Evolutionary conservation across 23 red algal genomes (phyloP).

Genomic region (Gracilaria gracilis): DNA sequence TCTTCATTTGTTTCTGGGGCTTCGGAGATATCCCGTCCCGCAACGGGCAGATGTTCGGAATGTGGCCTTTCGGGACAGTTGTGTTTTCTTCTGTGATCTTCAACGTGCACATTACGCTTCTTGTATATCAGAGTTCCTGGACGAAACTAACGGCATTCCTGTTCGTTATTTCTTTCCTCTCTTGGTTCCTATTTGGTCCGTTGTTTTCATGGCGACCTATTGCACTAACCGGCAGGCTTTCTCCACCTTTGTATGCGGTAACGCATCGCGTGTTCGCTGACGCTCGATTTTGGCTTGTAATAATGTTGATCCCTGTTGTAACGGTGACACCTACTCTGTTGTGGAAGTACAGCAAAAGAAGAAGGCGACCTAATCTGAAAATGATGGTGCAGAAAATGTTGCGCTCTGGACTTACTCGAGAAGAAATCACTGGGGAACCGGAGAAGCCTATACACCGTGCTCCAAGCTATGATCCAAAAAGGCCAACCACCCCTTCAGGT

Average conservation of each 20-base stretch:
- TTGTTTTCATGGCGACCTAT: constrained; percentile 64
- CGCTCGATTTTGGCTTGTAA: constrained; percentile 72
- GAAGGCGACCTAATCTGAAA: constrained; percentile 70
- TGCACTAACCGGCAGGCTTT: constrained; percentile 42
- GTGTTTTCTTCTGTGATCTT: constrained; percentile 65
- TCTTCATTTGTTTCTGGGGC: constrained; percentile 71
- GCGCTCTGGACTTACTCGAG: constrained; percentile 61
- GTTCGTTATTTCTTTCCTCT: constrained; percentile 54
- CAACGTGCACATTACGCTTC: constrained; percentile 54
- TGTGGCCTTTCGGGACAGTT: constrained; percentile 70
- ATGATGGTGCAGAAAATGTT: constrained; percentile 67
- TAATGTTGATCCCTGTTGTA: constrained; percentile 50
- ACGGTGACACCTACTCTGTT: constrained; percentile 56
- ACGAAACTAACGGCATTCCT: constrained; percentile 49
- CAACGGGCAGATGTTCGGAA: constrained; percentile 75
- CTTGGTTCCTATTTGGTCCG: constrained; percentile 70
- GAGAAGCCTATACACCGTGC: constrained; percentile 43
- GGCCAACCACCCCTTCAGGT: constrained; percentile 35
- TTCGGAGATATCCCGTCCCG: constrained; percentile 61
- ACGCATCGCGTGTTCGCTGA: constrained; percentile 66
- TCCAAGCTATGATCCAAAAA: constrained; percentile 62
- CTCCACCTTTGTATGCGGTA: constrained; percentile 65
- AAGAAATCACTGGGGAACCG: constrained; percentile 63
- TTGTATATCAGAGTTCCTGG: constrained; percentile 83
- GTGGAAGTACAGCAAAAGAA: constrained; percentile 57